These are phyloP conservation scores for Coffea humblotiana DNA, from an alignment of 305 asterid species.

Conservation along the genomic window DNA sequence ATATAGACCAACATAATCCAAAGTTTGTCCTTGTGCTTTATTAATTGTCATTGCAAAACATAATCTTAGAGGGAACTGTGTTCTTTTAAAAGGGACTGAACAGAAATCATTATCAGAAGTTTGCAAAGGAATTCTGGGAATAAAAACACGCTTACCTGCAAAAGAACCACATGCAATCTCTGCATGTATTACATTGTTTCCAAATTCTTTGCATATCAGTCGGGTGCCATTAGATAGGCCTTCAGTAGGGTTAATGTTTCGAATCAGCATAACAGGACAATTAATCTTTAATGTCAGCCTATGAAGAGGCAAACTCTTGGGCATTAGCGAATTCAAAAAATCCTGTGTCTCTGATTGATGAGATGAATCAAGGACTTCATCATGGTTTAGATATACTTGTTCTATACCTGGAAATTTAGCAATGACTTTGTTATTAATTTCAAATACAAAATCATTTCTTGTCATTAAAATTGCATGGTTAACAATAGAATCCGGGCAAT, in stretches of 20 bases:
- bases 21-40: no score
- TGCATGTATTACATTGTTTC: no score
- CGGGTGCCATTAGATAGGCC: neutral
- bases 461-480: neutral
- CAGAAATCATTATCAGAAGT: no score
- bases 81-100: no score
- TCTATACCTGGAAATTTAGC: neutral
- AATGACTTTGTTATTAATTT: neutral
- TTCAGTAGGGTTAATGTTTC: neutral
- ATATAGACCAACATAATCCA: no score
- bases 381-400: neutral
- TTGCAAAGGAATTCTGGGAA: neutral
- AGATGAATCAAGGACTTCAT: neutral
- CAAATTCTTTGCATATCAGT: no score
- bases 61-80: neutral
- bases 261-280: neutral
- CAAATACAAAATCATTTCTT: neutral
- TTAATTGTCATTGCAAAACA: no score
- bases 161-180: neutral
- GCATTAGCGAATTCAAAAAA: no score
- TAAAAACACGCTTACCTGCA: neutral
- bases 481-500: no score
- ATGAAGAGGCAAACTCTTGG: neutral
- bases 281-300: neutral
- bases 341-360: no score